Evolutionary conservation across 2,329 filamentous ascomycete species (phyloP).

Genomic region (Clarireedia homoeocarpa): DNA sequence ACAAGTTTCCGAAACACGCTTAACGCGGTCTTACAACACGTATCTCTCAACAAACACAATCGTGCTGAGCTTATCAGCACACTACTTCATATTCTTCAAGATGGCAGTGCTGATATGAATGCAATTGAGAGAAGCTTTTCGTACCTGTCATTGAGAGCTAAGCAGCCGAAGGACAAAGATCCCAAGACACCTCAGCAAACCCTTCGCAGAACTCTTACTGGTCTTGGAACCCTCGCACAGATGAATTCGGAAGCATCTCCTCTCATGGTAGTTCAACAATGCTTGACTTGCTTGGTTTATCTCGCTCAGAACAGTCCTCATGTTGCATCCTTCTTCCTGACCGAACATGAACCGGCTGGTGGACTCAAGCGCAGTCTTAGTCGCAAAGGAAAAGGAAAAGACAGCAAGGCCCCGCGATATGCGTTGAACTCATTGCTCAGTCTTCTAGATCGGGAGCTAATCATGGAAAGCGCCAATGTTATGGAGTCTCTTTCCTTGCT

Average conservation of each 20-base stretch:
- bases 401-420: slow-evolving; percentile 75
- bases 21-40: slow-evolving; percentile 79
- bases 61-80: slow-evolving; percentile 89
- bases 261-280: slow-evolving; percentile 92
- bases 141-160: slow-evolving; percentile 84
- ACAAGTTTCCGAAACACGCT: slow-evolving; percentile 77
- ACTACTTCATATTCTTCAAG: slow-evolving; percentile 85
- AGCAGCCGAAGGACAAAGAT: slow-evolving; percentile 57
- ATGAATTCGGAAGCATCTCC: slow-evolving; percentile 85
- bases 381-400: slow-evolving; percentile 83
- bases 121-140: slow-evolving; percentile 94
- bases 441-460: slow-evolving; percentile 84
- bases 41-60: slow-evolving; percentile 95
- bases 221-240: slow-evolving; percentile 38
- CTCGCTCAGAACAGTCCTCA: slow-evolving; percentile 79
- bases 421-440: slow-evolving; percentile 86
- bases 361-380: slow-evolving; percentile 69
- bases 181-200: slow-evolving; percentile 70
- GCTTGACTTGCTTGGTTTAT: slow-evolving; percentile 75
- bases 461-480: slow-evolving; percentile 93
- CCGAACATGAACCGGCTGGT: slow-evolving; percentile 77
- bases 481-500: slow-evolving; percentile 90
- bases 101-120: slow-evolving; percentile 86
- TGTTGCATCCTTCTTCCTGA: slow-evolving; percentile 85
- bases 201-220: slow-evolving; percentile 67